Evolutionary conservation across 805 yeast species (phyloP).

Genomic region (Metschnikowia similis): DNA sequence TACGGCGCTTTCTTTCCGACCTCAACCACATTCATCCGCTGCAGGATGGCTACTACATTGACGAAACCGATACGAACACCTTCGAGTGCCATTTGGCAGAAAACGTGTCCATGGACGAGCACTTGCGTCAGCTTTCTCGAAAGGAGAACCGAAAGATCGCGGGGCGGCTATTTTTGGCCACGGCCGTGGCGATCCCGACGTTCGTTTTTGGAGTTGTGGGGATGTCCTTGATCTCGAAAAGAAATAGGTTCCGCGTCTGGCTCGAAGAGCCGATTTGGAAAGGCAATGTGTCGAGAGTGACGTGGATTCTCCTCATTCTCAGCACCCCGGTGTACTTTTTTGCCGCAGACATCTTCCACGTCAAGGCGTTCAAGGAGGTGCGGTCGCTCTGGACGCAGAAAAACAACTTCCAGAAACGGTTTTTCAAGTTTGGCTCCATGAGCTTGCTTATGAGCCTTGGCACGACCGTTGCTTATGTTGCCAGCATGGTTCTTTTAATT

Average conservation of each 20-base stretch:
- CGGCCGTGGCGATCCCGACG: conserved; percentile 60
- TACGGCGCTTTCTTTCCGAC: conserved; percentile 51
- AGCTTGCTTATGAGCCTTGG: conserved; percentile 68
- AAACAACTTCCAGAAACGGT: conserved; percentile 50
- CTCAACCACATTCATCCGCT: conserved; percentile 41
- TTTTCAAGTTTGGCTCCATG: conserved; percentile 76
- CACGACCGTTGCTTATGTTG: conserved; percentile 66
- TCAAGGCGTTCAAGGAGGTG: conserved; percentile 60
- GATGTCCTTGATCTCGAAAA: conserved; percentile 52
- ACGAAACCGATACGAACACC: conserved; percentile 15
- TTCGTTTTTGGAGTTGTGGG: conserved; percentile 66
- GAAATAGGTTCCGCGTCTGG: conserved; percentile 46
- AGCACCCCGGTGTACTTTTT: conserved; percentile 73
- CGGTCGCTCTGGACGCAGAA: conserved; percentile 52
- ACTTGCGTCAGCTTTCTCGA: conserved; percentile 46
- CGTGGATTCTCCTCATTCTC: conserved; percentile 62
- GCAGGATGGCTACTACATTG: conserved; percentile 15
- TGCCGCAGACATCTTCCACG: conserved; percentile 70
- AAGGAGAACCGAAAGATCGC: conserved; percentile 46
- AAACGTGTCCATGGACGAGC: conserved; percentile 59
- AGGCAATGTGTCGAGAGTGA: conserved; percentile 55
- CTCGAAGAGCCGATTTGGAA: conserved; percentile 58
- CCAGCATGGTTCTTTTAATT: conserved; percentile 55
- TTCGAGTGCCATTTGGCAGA: conserved; percentile 54
- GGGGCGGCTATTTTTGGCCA: conserved; percentile 45